Evolutionary conservation across 2,329 filamentous ascomycete genomes (phyloP), one percentile per base, ranked within the genome.

Genomic region (Phyllosticta ampelicida): DNA sequence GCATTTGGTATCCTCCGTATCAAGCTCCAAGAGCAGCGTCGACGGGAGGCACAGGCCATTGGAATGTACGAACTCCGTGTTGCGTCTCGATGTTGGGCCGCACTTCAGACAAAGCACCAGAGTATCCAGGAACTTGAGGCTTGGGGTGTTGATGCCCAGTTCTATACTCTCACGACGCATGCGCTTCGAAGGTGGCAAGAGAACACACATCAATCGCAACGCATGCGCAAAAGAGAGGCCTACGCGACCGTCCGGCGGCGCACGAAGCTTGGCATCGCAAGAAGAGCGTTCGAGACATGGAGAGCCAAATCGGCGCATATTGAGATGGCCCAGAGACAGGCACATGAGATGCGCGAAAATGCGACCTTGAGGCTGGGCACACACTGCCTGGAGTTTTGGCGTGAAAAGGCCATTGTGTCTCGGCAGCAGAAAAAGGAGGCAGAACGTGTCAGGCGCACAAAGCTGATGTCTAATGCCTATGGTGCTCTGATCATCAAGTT

Each of bases 91-190:
- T 65, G 69, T 4, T 67, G 77, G 11, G 62, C 68, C 1, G 66
- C 63, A 16, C 68, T 75, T 61, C 67, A 69, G 26, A 64, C 69
- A 18, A 69, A 69, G 44, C 66, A 68, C 6, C 68, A 74, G 16
- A 74, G 81, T 61, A 67, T 77, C 10, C 64, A 68, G 23, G 74
- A 77, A 63, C 67, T 84, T 51, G 74, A 79, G 50, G 71, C 71
- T 21, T 80, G 78, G 79, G 78, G 81, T 23, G 68, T 69, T n/a
- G 76, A 80, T 66, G 81, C 80, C 21, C 70, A 74, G 10, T 84
- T 79, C 62, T 85, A 82, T 65, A 78, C 81, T 44, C 65, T 79
- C n/a, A 71, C 75, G 49, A 81, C 73, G 8, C 73, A 70, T 49
- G 70, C 73, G 2, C 62, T 84, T 55, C 80, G 77, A 61, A 66